Evolutionary conservation across 1,284 basidiomycete genomes (phyloP), one percentile per base, ranked within the genome.

Genomic region (Cerioporus squamosus): DNA sequence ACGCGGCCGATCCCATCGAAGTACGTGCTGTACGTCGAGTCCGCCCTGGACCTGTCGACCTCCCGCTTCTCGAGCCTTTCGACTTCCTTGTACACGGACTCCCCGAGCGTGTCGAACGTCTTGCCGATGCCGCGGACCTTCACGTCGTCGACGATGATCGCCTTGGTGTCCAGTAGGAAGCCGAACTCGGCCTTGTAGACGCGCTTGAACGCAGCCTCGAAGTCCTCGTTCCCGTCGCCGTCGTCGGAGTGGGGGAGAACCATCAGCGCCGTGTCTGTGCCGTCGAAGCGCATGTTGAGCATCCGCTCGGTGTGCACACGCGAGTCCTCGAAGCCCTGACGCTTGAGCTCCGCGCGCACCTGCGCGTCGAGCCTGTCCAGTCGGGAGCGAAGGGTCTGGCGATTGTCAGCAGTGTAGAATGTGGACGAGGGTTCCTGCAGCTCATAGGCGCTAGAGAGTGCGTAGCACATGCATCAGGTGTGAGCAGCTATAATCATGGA

Each of bases 221-320:
- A 95, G 70, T 95, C 91, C 66, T 90, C 87, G 5, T 78, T 67
- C 10, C 84, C 85, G 54, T 83, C 81, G 15, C 81, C 79, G 62
- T 85, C 83, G 47, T 75, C 75, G 9, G 75, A 70, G 0, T 73
- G 75, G 8, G 91, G 86, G 8, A 92, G 76, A 1, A 95, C 86
- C 94, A 97, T 97, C 61, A 98, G 74, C 8, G 93, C 84, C 0
- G 95, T 97, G 75, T 97, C 95, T 0, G 94, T 95, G 2, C 94
- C 93, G 51, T 95, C 90, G 68, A 94, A 95, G 40, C 95, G 85
- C 91, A 96, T 93, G 70, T 98, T 96, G 49, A 97, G 79, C 82
- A 93, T 86, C 20, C 90, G 82, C 71, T 98, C 95, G 1, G 90
- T 74, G 46, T 81, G 77, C 53, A 97, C 85, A 24, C 87, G 83